Conservation (phyloP, 768 basidiomycete species). For the Mycena belliarum region DNA sequence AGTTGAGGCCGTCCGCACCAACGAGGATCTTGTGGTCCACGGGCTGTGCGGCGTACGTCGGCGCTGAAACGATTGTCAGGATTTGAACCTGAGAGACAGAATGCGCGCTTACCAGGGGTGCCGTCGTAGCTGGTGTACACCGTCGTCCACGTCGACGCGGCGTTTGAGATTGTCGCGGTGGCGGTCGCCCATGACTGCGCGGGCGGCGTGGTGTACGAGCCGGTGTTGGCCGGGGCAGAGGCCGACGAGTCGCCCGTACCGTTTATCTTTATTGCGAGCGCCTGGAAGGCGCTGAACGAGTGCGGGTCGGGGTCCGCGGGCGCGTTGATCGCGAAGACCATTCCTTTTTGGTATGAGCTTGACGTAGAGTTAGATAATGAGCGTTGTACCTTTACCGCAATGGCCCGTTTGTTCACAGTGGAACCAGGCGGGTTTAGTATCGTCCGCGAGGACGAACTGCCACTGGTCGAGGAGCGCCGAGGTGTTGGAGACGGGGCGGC, state of each 20-base stretch:
- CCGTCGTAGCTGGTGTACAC: slow-evolving; percentile 30
- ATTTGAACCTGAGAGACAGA: background rate
- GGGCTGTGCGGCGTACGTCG: slow-evolving; percentile 18
- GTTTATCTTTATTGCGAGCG: slow-evolving; percentile 16
- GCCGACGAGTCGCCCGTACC: slow-evolving; percentile 2
- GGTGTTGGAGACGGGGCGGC: slow-evolving; percentile 18
- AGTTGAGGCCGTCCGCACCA: slow-evolving; percentile 20
- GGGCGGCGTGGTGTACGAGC: slow-evolving; percentile 26
- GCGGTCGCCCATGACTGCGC: slow-evolving; percentile 28
- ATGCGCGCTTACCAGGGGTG: slow-evolving; percentile 19
- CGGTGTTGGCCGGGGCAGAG: background rate
- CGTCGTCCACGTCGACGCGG: slow-evolving; percentile 25
- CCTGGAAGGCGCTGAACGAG: slow-evolving; percentile 23
- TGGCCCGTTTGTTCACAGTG: slow-evolving; percentile 28
- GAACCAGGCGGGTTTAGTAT: slow-evolving; percentile 30
- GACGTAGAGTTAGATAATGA: background rate
- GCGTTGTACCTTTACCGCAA: slow-evolving; percentile 23
- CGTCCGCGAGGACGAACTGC: slow-evolving; percentile 23
- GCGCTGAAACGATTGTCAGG: background rate
- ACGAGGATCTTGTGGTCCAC: slow-evolving; percentile 22
- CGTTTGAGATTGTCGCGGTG: slow-evolving; percentile 34
- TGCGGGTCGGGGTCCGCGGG: slow-evolving; percentile 25
- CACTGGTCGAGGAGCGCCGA: slow-evolving; percentile 16
- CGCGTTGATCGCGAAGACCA: slow-evolving; percentile 34
- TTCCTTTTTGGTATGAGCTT: background rate